phyloP scores from a whole-genome alignment of 768 basidiomycete species.

The Naganishia antarctica region DNA sequence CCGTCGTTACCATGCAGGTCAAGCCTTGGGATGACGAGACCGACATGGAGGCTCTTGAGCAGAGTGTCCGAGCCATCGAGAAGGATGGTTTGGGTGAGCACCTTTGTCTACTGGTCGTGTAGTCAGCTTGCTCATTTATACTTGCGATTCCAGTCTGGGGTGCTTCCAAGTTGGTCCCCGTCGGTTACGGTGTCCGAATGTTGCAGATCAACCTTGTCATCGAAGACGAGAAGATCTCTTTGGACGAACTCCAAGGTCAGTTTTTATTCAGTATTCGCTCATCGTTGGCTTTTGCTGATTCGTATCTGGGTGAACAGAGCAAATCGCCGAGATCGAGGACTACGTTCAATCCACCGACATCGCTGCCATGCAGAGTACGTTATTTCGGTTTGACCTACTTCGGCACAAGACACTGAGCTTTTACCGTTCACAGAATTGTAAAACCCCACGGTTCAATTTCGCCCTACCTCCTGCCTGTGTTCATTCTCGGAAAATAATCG shows the following conservation, averaged over 20 bases:
- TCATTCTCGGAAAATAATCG: conserved; percentile 10
- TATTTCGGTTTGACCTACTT: neutral
- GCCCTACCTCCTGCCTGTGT: neutral
- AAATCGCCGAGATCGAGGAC: conserved; percentile 61
- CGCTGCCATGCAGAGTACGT: conserved; percentile 75
- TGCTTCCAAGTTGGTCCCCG: conserved; percentile 30
- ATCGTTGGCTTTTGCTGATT: too few species aligned
- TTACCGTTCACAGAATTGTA: conserved; percentile 16
- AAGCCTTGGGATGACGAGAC: conserved; percentile 99
- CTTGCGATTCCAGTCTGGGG: conserved; percentile 22
- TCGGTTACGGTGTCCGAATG: conserved; percentile 69
- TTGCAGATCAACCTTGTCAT: conserved; percentile 66
- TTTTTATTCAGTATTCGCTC: too few species aligned
- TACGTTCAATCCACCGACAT: conserved; percentile 80
- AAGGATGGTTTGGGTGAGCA: conserved; percentile 84
- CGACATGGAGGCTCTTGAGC: conserved; percentile 83
- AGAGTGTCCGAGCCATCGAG: conserved; percentile 75
- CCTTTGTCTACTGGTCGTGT: conserved; percentile 80
- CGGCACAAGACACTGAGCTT: neutral
- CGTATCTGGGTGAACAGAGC: conserved; percentile 52
- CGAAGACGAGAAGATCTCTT: conserved; percentile 91
- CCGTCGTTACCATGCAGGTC: conserved; percentile 94
- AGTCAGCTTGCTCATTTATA: conserved; percentile 60
- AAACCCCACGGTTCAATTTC: neutral
- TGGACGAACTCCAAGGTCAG: conserved; percentile 71